Evolutionary conservation across 441 rosid species (phyloP).

Genomic region (Croton setiger): DNA sequence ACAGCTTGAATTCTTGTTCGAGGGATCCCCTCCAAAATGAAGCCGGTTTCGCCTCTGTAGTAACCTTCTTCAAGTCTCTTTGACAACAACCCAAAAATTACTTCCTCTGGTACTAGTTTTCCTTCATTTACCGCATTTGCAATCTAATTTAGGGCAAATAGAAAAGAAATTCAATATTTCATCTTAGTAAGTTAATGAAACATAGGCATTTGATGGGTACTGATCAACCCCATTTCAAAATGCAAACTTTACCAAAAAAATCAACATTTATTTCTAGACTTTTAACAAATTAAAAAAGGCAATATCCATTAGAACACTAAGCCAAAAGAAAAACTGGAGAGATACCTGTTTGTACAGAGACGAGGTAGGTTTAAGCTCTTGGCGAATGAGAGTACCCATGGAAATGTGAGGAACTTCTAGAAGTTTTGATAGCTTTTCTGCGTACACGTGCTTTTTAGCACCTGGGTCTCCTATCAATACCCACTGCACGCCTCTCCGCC

Average conservation of each 20-base stretch:
- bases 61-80: constrained; percentile 88
- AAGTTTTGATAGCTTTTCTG: constrained; percentile 72
- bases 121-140: constrained; percentile 72
- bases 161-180: background rate
- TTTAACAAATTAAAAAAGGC: background rate
- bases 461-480: constrained; percentile 80
- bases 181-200: background rate
- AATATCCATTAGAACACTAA: too few relatives aligned
- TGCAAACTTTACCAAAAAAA: background rate
- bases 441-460: constrained; percentile 64
- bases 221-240: background rate
- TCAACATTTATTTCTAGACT: background rate
- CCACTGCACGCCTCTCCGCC: constrained; percentile 88
- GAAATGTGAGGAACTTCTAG: constrained; percentile 90
- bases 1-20: constrained; percentile 77
- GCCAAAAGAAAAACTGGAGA: too few relatives aligned
- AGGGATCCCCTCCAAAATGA: constrained; percentile 89
- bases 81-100: constrained; percentile 68
- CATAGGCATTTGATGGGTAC: background rate
- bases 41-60: constrained; percentile 71
- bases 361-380: constrained; percentile 73
- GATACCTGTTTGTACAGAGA: constrained; percentile 62
- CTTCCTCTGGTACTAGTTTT: constrained; percentile 72
- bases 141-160: constrained; percentile 35
- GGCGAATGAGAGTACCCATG: constrained; percentile 87